Conservation (phyloP, 208 protist species). For the Trypanosoma platydactyli region DNA sequence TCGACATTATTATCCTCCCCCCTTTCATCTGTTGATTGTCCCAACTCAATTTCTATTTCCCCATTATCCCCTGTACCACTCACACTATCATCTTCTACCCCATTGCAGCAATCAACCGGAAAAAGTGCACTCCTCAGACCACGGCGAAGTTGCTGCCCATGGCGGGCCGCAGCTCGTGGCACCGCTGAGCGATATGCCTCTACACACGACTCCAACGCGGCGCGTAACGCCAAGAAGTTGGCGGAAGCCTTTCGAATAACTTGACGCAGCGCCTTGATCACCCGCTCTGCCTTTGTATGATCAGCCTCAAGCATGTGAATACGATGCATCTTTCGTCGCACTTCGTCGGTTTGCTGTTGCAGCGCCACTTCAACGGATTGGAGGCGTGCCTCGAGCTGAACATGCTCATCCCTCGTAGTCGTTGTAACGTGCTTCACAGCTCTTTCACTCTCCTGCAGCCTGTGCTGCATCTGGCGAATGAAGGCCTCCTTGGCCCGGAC, state of each 20-base stretch:
- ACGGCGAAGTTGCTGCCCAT: not conserved
- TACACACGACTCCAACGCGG: slow-evolving; percentile 17
- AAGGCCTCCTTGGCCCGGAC: slow-evolving; percentile 6
- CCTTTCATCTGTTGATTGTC: slow-evolving; percentile 2
- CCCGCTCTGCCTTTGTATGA: slow-evolving; percentile 12
- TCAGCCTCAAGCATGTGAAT: slow-evolving; percentile 48
- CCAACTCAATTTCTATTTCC: not conserved
- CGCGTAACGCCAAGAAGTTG: not conserved
- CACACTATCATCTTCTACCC: not conserved
- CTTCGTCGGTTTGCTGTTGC: slow-evolving; percentile 61
- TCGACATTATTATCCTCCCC: slow-evolving; percentile 19
- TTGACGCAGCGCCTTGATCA: slow-evolving; percentile 2
- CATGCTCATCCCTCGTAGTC: slow-evolving; percentile 17
- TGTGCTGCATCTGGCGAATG: slow-evolving; percentile 17
- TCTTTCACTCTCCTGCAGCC: slow-evolving; percentile 12
- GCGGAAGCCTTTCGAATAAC: slow-evolving; percentile 4
- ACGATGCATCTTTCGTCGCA: slow-evolving; percentile 54
- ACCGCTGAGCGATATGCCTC: not conserved
- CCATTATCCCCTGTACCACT: not conserved
- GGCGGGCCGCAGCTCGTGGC: not conserved
- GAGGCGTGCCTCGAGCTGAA: slow-evolving; percentile 28
- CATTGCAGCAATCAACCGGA: not conserved
- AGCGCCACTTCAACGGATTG: slow-evolving; percentile 37
- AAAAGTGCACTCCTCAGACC: not conserved
- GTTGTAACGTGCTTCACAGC: slow-evolving; percentile 4